A percentile compares a stretch with the other conserved stretches of the same genome.
phyloP scores from a whole-genome alignment of 2,329 filamentous ascomycete species.

The Trichothecium roseum region DNA sequence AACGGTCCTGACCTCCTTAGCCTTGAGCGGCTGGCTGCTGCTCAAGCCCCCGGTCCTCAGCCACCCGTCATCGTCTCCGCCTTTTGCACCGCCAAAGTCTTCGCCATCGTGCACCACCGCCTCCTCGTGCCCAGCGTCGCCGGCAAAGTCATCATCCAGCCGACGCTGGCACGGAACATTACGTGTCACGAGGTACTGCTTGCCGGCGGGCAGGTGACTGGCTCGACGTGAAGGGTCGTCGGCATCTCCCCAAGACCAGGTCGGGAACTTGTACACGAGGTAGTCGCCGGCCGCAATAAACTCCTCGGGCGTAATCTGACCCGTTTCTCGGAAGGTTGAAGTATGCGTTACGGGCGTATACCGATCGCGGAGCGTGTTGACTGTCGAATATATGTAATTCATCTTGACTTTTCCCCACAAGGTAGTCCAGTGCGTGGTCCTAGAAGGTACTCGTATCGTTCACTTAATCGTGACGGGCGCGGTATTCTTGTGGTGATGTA shows the following conservation, averaged over 20 bases:
- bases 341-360: constrained; percentile 83
- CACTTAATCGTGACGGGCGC: too few species aligned
- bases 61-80: constrained; percentile 78
- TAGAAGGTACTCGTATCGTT: too few species aligned
- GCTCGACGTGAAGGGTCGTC: constrained; percentile 71
- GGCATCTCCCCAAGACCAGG: constrained; percentile 93
- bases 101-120: constrained; percentile 75
- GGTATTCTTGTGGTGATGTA: too few species aligned
- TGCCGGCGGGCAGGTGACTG: constrained; percentile 71
- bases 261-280: constrained; percentile 97
- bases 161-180: constrained; percentile 89
- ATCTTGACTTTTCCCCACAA: too few species aligned
- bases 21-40: constrained; percentile 65
- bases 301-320: constrained; percentile 94
- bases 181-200: constrained; percentile 91
- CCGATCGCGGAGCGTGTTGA: constrained; percentile 84
- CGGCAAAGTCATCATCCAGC: constrained; percentile 87
- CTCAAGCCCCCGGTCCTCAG: constrained; percentile 73
- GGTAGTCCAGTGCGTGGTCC: too few species aligned
- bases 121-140: constrained; percentile 77
- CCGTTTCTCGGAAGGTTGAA: constrained; percentile 87
- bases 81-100: constrained; percentile 38
- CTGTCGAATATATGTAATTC: constrained; percentile 87
- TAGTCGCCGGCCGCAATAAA: constrained; percentile 95
- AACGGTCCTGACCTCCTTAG: constrained; percentile 73